Evolutionary conservation across 106 monocot genomes (phyloP).

Genomic region (Allium cepa): DNA sequence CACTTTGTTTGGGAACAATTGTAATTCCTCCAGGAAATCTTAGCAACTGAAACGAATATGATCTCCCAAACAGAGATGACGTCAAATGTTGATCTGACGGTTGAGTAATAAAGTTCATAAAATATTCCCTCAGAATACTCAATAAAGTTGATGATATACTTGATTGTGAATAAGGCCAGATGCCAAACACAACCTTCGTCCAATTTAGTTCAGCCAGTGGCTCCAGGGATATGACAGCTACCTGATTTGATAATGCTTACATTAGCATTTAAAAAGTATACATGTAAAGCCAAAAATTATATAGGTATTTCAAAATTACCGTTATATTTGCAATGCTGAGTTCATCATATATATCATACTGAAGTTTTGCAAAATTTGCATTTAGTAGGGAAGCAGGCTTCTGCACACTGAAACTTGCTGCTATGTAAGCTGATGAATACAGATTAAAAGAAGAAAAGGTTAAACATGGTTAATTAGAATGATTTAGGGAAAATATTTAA

Average conservation of each 20-base stretch:
- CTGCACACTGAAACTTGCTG: constrained; percentile 81
- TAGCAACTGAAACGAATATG: constrained; percentile 74
- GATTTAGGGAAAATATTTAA: too few species aligned
- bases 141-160: constrained; percentile 53
- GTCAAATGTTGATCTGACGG: constrained; percentile 65
- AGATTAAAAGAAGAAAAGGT: too few species aligned
- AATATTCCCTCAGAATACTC: constrained; percentile 66
- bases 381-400: constrained; percentile 40
- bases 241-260: constrained; percentile 30
- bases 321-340: constrained; percentile 65
- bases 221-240: constrained; percentile 42
- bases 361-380: constrained; percentile 51
- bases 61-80: constrained; percentile 69
- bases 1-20: constrained; percentile 70
- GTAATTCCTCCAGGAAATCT: constrained; percentile 92
- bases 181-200: constrained; percentile 81
- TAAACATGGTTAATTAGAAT: too few species aligned
- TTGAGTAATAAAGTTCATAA: constrained; percentile 47
- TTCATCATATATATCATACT: constrained; percentile 80
- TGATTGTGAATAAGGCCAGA: constrained; percentile 70
- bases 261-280: not conserved
- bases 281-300: not conserved
- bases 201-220: constrained; percentile 45
- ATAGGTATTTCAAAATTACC: constrained; percentile 32
- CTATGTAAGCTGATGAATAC: constrained; percentile 49